Evolutionary conservation across 225 moss, liverwort and hornwort species (phyloP).

Genomic region (Lunularia cruciata): DNA sequence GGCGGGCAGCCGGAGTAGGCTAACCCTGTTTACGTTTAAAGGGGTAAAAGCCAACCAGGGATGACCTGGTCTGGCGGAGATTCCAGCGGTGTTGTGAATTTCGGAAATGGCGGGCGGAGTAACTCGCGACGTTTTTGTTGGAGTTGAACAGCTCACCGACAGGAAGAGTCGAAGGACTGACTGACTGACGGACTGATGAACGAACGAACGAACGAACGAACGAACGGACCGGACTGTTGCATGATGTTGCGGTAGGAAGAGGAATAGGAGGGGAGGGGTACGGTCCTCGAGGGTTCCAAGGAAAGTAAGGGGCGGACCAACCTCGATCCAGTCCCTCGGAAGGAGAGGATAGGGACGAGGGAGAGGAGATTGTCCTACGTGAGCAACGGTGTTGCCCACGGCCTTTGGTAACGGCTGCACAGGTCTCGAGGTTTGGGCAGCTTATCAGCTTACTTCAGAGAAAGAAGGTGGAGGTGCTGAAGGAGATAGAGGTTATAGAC

Average conservation of each 20-base stretch:
- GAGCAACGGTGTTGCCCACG: not conserved
- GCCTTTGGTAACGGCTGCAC: slow-evolving; percentile 9
- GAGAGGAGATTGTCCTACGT: not conserved
- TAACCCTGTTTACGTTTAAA: too few species aligned
- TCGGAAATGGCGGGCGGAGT: too few species aligned
- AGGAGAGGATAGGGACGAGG: not conserved
- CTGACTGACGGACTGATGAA: too few species aligned
- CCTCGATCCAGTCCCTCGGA: slow-evolving; percentile 5
- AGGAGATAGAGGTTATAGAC: too few species aligned
- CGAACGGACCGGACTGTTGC: not conserved
- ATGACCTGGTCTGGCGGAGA: too few species aligned
- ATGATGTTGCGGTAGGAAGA: not conserved
- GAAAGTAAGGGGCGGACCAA: slow-evolving; percentile 8
- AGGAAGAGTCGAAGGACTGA: too few species aligned
- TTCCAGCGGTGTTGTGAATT: too few species aligned
- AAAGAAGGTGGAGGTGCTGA: not conserved
- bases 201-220: not conserved
- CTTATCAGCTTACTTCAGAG: not conserved
- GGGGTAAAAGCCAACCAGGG: too few species aligned
- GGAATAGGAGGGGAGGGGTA: not conserved
- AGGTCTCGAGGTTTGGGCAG: not conserved
- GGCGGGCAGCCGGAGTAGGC: too few species aligned
- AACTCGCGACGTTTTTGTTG: too few species aligned
- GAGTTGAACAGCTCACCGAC: too few species aligned
- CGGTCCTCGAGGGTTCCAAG: slow-evolving; percentile 6